Percentiles rank a stretch among this genome's conserved stretches.
These are phyloP conservation scores for Pichia sp. DNA, from an alignment of 1,139 yeast genomes.

Conservation along the genomic window DNA sequence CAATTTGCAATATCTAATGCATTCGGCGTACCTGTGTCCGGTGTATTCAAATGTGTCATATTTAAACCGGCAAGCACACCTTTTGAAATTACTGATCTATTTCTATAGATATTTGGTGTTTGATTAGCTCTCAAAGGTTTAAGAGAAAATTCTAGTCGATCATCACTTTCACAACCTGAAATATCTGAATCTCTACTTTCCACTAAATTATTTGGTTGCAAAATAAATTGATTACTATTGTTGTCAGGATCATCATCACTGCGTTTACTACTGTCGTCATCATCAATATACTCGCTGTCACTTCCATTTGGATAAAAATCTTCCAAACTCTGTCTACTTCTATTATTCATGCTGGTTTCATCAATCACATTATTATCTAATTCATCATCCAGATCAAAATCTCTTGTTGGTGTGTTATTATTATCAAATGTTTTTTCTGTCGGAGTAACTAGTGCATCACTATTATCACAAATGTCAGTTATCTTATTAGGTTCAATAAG, in stretches of 20 bases:
- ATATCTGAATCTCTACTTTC: background rate
- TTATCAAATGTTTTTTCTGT: slow-evolving; percentile 2
- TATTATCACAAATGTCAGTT: background rate
- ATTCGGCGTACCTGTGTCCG: slow-evolving; percentile 4
- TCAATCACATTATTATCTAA: slow-evolving; percentile 10
- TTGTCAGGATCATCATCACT: background rate
- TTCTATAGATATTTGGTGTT: slow-evolving; percentile 8
- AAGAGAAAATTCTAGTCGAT: slow-evolving; percentile 12
- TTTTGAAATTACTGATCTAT: slow-evolving; percentile 4
- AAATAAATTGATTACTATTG: background rate
- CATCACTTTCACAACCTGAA: background rate
- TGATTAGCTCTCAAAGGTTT: slow-evolving; percentile 3
- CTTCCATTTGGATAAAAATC: slow-evolving; percentile 15
- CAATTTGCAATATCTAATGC: slow-evolving; percentile 3
- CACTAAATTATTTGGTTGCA: background rate
- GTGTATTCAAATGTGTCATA: background rate
- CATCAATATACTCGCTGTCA: slow-evolving; percentile 7
- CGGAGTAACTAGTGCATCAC: slow-evolving; percentile 3
- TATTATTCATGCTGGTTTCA: background rate
- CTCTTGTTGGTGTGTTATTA: slow-evolving; percentile 1
- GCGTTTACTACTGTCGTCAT: background rate
- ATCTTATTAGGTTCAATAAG: background rate
- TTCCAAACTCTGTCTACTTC: slow-evolving; percentile 2
- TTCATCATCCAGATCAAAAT: slow-evolving; percentile 15
- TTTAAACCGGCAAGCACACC: background rate